Base-by-base conservation (phyloP, 1,284 basidiomycete species). In the Takashimella tepidaria region DNA sequence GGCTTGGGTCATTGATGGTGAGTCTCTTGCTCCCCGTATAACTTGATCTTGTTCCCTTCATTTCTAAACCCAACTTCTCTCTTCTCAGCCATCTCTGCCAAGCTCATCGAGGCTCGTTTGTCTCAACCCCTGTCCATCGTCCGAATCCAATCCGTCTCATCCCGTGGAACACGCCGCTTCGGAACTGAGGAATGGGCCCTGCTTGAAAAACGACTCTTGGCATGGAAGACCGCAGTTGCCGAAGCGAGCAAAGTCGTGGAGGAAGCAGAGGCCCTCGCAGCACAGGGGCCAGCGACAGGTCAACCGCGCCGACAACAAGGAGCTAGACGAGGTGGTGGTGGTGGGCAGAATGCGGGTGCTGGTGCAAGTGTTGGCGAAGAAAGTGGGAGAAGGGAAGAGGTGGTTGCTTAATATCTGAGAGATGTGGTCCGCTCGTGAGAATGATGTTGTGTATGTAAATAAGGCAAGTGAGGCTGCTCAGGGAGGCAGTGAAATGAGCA, bases 1-100 rank as follows among this genome's bases (percentile, higher is more conserved):
- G 73, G 84, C 83, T 66, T 95, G 89, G 90, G 85, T 87, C 48
- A 95, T 95, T 64, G 91, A 95, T 74, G 87, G 91, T 92, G 69
- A 53, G 79, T 69, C 19, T 26, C 55, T 56, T 46, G 48, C 20
- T 19, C 22, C 23, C 52, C 47, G 6, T 3, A 20, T 40, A 16
- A 37, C 37, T 10, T 43, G 6, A 37, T 10, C 25, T 51, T 19
- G 51, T 45, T 11, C n/a, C 21, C 40, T 8, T 37, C 31, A 37
- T 8, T 37, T 8, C 41, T 24, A 27, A 11, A 12, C 45, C 21
- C 26, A 45, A 24, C 27, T 13, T 41, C 21, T 13, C 12, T n/a
- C 16, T 16, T 37, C 31, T 37, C 59, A 93, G 92, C 88, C 52
- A 92, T 96, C 69, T 88, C 89, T 59, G 83, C 85, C 4, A 85